Conservation (phyloP, 2,329 filamentous ascomycete genomes). For the Clonostachys byssicola region DNA sequence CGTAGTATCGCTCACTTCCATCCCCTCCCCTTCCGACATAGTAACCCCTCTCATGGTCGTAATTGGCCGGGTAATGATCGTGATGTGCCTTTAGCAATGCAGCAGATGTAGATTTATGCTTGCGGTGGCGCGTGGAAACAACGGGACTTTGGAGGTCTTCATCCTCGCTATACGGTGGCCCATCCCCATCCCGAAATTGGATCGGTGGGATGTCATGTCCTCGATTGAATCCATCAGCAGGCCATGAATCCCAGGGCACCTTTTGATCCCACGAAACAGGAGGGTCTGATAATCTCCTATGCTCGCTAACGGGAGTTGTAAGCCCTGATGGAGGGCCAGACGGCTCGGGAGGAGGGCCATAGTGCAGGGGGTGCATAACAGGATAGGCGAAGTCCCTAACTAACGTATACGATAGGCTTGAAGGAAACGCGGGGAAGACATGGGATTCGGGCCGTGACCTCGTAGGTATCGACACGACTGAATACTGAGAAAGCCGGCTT, state of each 20-base stretch:
- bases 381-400: conserved; percentile 97
- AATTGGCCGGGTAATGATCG: conserved; percentile 40
- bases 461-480: conserved; percentile 61
- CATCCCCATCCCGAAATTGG: conserved; percentile 82
- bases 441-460: conserved; percentile 79
- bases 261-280: conserved; percentile 70
- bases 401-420: conserved; percentile 80
- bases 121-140: conserved; percentile 78
- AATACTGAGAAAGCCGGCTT: conserved; percentile 82
- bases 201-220: conserved; percentile 75
- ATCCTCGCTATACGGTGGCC: conserved; percentile 91
- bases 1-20: conserved; percentile 71
- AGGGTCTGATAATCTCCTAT: conserved; percentile 79
- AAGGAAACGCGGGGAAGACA: conserved; percentile 78
- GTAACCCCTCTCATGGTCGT: conserved; percentile 60
- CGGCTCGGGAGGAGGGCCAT: conserved; percentile 79
- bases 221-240: conserved; percentile 49
- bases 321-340: conserved; percentile 68
- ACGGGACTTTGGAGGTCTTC: conserved; percentile 92
- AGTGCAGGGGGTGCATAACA: conserved; percentile 78
- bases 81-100: conserved; percentile 18
- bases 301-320: conserved; percentile 82
- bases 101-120: conserved; percentile 69
- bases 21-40: conserved; percentile 65
- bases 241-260: conserved; percentile 55